Conservation (phyloP, 495 filamentous ascomycete genomes). For the Penicillium coprophilum region DNA sequence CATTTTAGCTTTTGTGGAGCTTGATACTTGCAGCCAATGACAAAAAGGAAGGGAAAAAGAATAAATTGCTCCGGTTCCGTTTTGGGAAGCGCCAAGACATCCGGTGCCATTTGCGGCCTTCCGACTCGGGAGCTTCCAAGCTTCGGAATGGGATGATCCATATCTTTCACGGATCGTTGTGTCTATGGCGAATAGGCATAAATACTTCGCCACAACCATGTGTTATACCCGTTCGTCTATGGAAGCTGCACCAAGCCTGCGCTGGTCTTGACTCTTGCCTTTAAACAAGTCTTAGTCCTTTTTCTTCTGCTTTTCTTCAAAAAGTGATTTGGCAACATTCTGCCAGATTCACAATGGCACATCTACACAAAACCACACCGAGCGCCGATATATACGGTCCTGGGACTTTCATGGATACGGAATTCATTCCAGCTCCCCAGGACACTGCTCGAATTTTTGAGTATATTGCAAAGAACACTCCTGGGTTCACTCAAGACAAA, state of each 20-base stretch:
- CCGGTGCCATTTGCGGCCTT: background rate
- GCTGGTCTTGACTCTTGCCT: no score
- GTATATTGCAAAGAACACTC: conserved; percentile 23
- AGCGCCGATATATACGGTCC: conserved; percentile 28
- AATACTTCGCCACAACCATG: background rate
- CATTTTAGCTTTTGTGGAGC: no score
- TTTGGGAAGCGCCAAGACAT: background rate
- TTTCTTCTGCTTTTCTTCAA: no score
- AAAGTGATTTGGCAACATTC: no score
- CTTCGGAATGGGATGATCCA: background rate
- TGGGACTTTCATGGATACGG: conserved; percentile 31
- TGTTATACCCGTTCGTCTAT: background rate
- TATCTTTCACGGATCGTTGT: background rate
- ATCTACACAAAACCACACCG: conserved; percentile 13
- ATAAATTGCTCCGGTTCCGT: no score
- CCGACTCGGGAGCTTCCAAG: background rate
- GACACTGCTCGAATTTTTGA: conserved; percentile 31
- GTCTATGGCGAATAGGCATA: background rate
- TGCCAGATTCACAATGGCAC: background rate
- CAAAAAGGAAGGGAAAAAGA: no score
- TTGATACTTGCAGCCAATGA: no score
- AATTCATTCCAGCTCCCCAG: conserved; percentile 23
- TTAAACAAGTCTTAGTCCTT: background rate
- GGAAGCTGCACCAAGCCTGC: background rate
- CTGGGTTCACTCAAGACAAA: conserved; percentile 27